Conservation (phyloP, 1,284 basidiomycete genomes). For the Cutaneotrichosporon mucoides region DNA sequence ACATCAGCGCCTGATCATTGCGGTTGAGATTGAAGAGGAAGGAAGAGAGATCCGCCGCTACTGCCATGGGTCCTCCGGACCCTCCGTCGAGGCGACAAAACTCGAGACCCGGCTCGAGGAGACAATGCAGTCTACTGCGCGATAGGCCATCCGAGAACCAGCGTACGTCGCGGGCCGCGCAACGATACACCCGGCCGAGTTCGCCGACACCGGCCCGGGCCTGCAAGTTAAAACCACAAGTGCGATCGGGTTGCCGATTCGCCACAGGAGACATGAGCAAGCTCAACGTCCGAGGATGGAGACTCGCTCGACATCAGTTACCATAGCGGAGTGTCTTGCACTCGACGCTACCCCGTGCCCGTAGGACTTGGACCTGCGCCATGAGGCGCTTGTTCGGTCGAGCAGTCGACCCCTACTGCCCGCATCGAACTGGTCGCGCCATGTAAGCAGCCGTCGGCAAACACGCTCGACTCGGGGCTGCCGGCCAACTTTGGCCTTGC, state of each 20-base stretch:
- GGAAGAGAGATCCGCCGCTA: conserved; percentile 9
- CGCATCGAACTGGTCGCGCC: not conserved
- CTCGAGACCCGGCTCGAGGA: too few species aligned
- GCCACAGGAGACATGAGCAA: not conserved
- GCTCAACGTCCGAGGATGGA: not conserved
- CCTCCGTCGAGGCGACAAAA: too few species aligned
- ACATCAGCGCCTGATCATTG: conserved; percentile 16
- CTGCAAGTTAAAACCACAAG: not conserved
- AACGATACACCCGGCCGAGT: not conserved
- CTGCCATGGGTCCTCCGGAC: not conserved
- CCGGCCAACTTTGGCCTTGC: too few species aligned
- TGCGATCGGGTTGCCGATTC: not conserved
- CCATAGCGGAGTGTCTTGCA: not conserved
- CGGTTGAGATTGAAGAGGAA: conserved; percentile 7
- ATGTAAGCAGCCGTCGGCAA: too few species aligned
- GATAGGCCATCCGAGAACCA: too few species aligned
- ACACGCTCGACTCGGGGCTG: too few species aligned
- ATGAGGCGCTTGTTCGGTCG: not conserved
- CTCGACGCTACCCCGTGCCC: not conserved
- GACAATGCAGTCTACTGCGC: too few species aligned
- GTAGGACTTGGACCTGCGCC: not conserved
- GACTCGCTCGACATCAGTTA: not conserved
- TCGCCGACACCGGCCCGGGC: not conserved
- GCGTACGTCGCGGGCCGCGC: too few species aligned
- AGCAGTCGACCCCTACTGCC: not conserved